Conservation (phyloP, 1,284 basidiomycete species). For the Austroboletus novae-zelandiae region DNA sequence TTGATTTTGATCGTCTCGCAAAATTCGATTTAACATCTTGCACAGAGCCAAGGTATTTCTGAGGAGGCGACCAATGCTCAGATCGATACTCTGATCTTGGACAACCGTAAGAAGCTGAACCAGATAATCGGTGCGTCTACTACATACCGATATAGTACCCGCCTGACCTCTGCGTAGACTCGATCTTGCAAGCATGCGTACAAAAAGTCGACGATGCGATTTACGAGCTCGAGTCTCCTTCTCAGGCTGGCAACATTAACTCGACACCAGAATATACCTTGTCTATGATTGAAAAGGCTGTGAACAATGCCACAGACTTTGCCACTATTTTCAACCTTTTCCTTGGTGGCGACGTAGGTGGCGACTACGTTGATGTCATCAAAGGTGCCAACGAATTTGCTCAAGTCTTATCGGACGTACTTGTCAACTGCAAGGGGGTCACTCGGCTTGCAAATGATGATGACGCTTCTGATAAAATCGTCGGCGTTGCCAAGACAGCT, state of each 20-base stretch:
- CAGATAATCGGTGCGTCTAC: constrained; percentile 81
- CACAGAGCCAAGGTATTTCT: constrained; percentile 75
- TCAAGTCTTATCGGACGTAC: constrained; percentile 88
- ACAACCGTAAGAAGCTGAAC: constrained; percentile 97
- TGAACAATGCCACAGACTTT: constrained; percentile 94
- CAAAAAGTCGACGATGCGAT: constrained; percentile 97
- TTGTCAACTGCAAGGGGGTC: constrained; percentile 93
- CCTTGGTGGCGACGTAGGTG: constrained; percentile 84
- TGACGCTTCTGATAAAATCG: constrained; percentile 88
- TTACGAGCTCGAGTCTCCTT: constrained; percentile 96
- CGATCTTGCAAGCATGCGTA: constrained; percentile 94
- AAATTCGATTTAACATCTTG: constrained; percentile 12
- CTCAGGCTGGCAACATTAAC: constrained; percentile 90
- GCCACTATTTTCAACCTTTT: constrained; percentile 93
- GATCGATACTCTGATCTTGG: constrained; percentile 95
- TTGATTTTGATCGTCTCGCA: background rate
- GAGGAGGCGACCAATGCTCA: constrained; percentile 93
- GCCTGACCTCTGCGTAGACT: constrained; percentile 55
- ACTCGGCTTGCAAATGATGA: constrained; percentile 90
- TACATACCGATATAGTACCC: background rate
- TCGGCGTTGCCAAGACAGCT: constrained; percentile 80
- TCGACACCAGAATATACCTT: constrained; percentile 98
- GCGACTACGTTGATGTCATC: constrained; percentile 97
- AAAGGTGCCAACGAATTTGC: constrained; percentile 96
- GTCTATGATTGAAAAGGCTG: constrained; percentile 97